Percentiles rank a stretch among this genome's conserved stretches.
phyloP scores from a whole-genome alignment of 2,329 filamentous ascomycete species.

The Pseudocercospora pini-densiflorae region DNA sequence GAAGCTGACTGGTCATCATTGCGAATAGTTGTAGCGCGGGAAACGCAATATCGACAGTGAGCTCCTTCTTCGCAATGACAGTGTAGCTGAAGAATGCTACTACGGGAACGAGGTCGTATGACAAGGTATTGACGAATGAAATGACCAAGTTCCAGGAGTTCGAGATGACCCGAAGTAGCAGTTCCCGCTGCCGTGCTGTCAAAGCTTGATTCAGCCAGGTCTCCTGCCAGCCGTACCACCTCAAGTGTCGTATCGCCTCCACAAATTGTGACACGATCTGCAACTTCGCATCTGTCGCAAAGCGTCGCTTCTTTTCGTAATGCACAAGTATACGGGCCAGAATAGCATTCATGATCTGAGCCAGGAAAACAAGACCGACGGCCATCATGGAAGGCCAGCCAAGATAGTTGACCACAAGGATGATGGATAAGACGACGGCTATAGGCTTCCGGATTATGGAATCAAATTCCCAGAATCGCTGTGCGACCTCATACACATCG shows the following conservation, averaged over 20 bases:
- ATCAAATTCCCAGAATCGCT: constrained; percentile 84
- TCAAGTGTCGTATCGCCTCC: constrained; percentile 78
- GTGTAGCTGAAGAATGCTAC: constrained; percentile 84
- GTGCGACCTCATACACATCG: constrained; percentile 81
- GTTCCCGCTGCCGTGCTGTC: constrained; percentile 68
- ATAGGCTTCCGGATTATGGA: constrained; percentile 76
- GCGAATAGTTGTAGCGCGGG: constrained; percentile 81
- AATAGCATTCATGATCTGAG: constrained; percentile 70
- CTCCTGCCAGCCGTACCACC: constrained; percentile 83
- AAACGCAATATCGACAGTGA: constrained; percentile 83
- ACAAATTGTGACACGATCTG: constrained; percentile 86
- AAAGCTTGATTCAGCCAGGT: constrained; percentile 74
- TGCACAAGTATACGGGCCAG: constrained; percentile 69
- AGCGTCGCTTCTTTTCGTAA: constrained; percentile 72
- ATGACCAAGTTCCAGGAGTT: constrained; percentile 68
- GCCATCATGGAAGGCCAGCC: constrained; percentile 78
- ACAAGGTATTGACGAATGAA: constrained; percentile 69
- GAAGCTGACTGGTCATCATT: constrained; percentile 73
- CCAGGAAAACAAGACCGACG: constrained; percentile 63
- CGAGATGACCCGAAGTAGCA: constrained; percentile 67
- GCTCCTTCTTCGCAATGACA: constrained; percentile 65
- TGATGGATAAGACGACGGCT: constrained; percentile 73
- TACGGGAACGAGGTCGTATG: constrained; percentile 76
- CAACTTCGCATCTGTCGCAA: constrained; percentile 75
- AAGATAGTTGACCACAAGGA: constrained; percentile 76